Percentiles rank a stretch among this genome's conserved stretches.
Conservation (phyloP, 163 green algal species). For the Trebouxia gelatinosa region DNA sequence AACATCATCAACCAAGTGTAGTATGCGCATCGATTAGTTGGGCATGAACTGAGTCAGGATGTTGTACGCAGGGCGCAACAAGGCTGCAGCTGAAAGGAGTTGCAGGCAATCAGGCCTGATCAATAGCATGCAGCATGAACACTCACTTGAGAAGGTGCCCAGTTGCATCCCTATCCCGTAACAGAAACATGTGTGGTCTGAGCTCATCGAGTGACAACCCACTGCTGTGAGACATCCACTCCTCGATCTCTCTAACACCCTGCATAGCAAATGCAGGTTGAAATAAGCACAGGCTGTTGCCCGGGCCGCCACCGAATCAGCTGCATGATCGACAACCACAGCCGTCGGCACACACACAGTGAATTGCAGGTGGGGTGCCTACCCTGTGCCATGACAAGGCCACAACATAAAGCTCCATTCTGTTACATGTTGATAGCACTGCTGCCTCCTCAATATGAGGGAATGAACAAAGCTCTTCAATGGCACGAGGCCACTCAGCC, state of each 20-base stretch:
- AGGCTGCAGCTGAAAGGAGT: too few species aligned
- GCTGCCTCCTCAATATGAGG: conserved; percentile 98
- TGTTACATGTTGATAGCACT: conserved; percentile 98
- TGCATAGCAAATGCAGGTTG: too few species aligned
- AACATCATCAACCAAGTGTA: background rate
- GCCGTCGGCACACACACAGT: too few species aligned
- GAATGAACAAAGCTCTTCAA: conserved; percentile 89
- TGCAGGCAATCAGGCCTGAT: too few species aligned
- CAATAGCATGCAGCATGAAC: too few species aligned
- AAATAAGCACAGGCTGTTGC: too few species aligned
- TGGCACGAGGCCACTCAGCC: conserved; percentile 85
- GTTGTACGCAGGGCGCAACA: too few species aligned
- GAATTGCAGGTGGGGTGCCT: too few species aligned
- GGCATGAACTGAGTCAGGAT: too few species aligned
- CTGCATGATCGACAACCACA: too few species aligned
- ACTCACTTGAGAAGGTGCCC: conserved; percentile 85
- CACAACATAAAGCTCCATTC: conserved; percentile 98
- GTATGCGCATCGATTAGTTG: too few species aligned
- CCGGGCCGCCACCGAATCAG: too few species aligned
- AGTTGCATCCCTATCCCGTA: conserved; percentile 93
- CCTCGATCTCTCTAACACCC: conserved; percentile 93
- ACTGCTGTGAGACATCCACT: conserved; percentile 91
- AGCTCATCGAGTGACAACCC: conserved; percentile 93
- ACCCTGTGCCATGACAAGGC: conserved; percentile 87
- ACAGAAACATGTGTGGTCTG: conserved; percentile 92